These are phyloP conservation scores for Lentinula novae-zelandiae DNA, from an alignment of 1,284 basidiomycete genomes.

Conservation along the genomic window DNA sequence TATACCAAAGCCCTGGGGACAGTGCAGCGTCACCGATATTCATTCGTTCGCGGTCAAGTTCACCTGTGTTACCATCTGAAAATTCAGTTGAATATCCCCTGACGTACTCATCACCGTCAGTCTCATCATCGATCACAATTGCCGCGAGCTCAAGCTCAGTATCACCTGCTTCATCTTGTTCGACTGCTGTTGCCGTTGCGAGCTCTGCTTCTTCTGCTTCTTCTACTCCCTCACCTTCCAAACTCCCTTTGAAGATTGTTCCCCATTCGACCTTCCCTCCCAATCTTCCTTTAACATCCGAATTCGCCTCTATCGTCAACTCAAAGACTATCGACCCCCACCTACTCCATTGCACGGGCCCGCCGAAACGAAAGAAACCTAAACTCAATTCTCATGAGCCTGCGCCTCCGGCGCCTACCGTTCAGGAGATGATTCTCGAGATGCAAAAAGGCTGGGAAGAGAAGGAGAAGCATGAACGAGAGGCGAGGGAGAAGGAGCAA, in stretches of 20 bases:
- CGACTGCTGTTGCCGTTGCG: neutral
- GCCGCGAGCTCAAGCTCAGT: too few relatives aligned
- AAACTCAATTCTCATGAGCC: neutral
- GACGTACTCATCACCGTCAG: too few relatives aligned
- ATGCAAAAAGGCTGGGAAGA: neutral
- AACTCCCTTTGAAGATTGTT: too few relatives aligned
- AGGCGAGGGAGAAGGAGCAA: neutral
- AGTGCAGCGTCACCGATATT: neutral
- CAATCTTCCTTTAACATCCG: neutral
- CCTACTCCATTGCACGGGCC: neutral
- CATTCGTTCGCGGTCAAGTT: neutral
- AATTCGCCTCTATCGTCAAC: neutral
- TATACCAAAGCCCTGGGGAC: neutral
- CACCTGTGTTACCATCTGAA: neutral
- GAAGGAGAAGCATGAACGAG: neutral
- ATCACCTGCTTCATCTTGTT: neutral
- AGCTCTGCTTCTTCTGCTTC: neutral
- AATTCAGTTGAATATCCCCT: neutral
- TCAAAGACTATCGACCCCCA: neutral
- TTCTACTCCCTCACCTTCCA: neutral
- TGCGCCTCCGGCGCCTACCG: neutral
- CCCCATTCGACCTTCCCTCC: neutral
- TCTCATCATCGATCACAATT: too few relatives aligned
- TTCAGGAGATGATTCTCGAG: neutral
- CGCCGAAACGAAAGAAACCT: neutral